A percentile compares a stretch with the other conserved stretches of the same genome.
Conservation (phyloP, 345 rosid species). For the Eucalyptus brandiana region DNA sequence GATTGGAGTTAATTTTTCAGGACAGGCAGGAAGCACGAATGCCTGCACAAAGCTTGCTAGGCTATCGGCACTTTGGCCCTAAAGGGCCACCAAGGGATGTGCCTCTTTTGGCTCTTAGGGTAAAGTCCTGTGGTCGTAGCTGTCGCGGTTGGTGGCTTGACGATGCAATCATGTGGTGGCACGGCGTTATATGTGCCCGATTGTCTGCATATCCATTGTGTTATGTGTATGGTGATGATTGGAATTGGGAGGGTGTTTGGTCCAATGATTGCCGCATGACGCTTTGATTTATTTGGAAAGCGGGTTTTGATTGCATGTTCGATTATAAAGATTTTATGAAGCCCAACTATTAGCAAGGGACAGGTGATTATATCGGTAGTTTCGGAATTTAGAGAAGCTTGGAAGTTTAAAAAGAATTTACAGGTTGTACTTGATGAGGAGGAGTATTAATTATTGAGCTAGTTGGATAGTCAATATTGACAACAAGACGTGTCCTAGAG, state of each 20-base stretch:
- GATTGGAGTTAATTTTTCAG: neutral
- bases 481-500: too few relatives aligned
- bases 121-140: neutral
- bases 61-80: neutral
- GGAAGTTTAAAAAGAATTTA: neutral
- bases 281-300: neutral
- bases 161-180: neutral
- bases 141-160: neutral
- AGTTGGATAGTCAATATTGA: too few relatives aligned
- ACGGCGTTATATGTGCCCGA: neutral
- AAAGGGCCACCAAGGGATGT: neutral
- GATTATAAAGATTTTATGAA: neutral
- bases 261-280: neutral
- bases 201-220: neutral
- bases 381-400: neutral
- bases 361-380: neutral
- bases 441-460: too few relatives aligned
- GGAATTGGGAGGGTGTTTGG: neutral
- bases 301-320: neutral
- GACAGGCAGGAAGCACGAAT: neutral
- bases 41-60: neutral
- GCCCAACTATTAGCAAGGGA: neutral
- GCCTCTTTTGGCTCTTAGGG: neutral
- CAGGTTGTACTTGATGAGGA: too few relatives aligned
- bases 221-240: neutral